Evolutionary conservation across 257 asterid genomes (phyloP), one percentile per base, ranked within the genome.

Genomic region (Capsicum pubescens): DNA sequence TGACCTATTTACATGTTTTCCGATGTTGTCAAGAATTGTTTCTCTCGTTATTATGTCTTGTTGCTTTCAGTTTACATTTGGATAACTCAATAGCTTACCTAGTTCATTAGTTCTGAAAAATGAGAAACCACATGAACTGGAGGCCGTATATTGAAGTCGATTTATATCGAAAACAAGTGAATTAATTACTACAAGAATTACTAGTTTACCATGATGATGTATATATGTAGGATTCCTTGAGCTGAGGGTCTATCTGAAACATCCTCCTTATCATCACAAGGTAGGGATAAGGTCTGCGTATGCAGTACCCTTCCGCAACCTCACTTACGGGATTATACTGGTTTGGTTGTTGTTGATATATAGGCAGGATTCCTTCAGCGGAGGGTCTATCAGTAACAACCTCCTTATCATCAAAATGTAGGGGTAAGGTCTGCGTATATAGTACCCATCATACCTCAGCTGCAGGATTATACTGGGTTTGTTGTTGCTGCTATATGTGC

Each of bases 201-300:
- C 44, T 74, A 72, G 32, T 11, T 0, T 6, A 48, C 80, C 42
- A 72, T 48, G 59, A 72, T 72, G 58, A 48, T 50, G 46, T 71
- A 46, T 71, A 71, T 71, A 0, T 48, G 48, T n/a, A 13, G 11
- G 19, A 32, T 66, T 66, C 74, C 19, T 32, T 66, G 19, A 35
- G 0, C 3, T 1, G 12, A 66, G 0, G 0, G 0, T 66, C 3
- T 66, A 66, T 13, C 0, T 0, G 39, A 66, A 66, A 13, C 19
- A 35, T 0, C 46, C 1, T 66, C 74, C 11, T 19, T 35, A 35
- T 19, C 74, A 66, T 66, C 74, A 66, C 19, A 13, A 13, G 48
- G 48, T 35, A 13, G 19, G 48, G 48, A 3, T 66, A 66, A 66
- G 48, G 48, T 66, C 3, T 35, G 3, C 19, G 6, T 32, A 44